Conservation (phyloP, 257 asterid genomes). For the Nyctanthes arbortristis region DNA sequence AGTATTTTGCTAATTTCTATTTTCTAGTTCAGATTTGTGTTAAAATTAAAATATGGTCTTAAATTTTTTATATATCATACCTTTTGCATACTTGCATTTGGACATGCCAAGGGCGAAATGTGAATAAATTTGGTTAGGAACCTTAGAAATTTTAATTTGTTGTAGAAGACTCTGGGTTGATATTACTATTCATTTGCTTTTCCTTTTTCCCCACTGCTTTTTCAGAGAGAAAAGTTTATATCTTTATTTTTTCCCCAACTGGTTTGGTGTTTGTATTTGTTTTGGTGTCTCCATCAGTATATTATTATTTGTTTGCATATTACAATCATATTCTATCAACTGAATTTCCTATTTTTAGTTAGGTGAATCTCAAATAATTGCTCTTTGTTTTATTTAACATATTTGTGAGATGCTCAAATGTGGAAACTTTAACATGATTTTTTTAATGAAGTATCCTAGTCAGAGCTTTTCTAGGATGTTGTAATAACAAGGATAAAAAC, state of each 20-base stretch:
- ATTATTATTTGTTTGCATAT: background rate
- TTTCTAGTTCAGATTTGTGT: background rate
- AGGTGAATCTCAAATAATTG: background rate
- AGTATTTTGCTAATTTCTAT: background rate
- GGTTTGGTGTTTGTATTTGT: background rate
- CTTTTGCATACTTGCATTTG: background rate
- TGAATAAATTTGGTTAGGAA: background rate
- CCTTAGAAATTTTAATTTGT: background rate
- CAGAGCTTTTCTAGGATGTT: background rate
- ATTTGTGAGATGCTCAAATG: no score
- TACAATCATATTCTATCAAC: background rate
- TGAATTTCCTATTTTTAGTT: background rate
- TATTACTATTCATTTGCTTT: no score
- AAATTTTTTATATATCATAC: background rate
- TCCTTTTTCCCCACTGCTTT: no score
- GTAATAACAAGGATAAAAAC: background rate
- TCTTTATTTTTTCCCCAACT: background rate
- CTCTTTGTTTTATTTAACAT: background rate
- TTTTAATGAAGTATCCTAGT: background rate
- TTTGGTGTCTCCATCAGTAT: background rate
- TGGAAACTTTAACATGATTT: background rate
- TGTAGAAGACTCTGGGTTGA: no score
- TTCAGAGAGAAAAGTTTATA: background rate
- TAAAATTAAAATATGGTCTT: background rate
- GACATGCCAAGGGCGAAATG: background rate